Base-by-base conservation (phyloP, 1,284 basidiomycete genomes). In the Dichomitus squalens region DNA sequence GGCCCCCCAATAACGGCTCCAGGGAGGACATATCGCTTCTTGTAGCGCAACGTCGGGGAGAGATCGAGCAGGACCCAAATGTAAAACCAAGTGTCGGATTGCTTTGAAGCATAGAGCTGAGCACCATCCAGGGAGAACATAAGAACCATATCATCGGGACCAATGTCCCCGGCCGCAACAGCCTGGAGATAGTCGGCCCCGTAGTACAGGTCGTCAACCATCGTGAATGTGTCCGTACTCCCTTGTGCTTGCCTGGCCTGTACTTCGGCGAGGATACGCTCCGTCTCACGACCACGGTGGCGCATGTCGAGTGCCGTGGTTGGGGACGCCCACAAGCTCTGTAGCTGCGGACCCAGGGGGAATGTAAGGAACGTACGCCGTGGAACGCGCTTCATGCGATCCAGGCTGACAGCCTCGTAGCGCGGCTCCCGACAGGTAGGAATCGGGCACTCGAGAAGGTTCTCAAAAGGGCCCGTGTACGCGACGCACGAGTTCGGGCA, bases 41-140 rank as follows among this genome's bases (percentile, higher is more conserved):
- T 68, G 52, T 70, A 71, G 0, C 62, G 60, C 3, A 23, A 1
- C 7, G 54, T 50, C 0, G 68, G 68, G 1, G 56, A 3, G 11
- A 58, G 43, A 31, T 71, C 52, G 2, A 64, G 18, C 2, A 72
- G 20, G 18, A 72, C 49, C 69, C 69, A 72, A 2, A 70, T 66
- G 18, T 63, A 68, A 1, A 72, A 66, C 69, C 69, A 72, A 52
- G 63, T 66, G 31, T 70, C 64, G 0, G 68, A 70, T 2, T 23
- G 8, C 50, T 71, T 72, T 36, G 49, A 49, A 1, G 21, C 11
- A 39, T 71, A 74, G 0, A 74, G 66, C 52, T 74, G 72, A 0
- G 67, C 70, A 14, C 72, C 67, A 35, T 74, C 72, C 5, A n/a
- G n/a, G n/a, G n/a, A n/a, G n/a, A n/a, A n/a, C n/a, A n/a, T n/a